Base-by-base conservation (phyloP, 208 protist species). In the Trypanosoma boissoni region DNA sequence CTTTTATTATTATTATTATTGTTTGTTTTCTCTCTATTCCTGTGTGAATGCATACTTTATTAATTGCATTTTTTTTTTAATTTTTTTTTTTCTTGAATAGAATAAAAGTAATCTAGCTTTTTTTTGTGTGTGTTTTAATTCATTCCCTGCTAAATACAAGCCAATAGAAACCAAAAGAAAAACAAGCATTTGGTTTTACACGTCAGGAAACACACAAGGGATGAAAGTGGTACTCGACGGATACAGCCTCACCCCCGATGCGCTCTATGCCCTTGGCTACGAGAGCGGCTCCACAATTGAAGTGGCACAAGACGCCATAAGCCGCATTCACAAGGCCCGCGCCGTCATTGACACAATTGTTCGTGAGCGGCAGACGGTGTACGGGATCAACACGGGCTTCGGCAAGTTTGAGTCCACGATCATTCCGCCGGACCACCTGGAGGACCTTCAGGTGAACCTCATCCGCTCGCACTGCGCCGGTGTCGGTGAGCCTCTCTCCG, bases 351-450 rank as follows among this genome's bases (percentile, higher is more conserved):
- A 71, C 48, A 63, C 64, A 34, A 62, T 71, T 52, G 54, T 71
- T 6, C 23, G 49, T n/a, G 53, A 61, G 24, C 34, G 32, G 20
- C 54, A 62, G 37, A 64, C 50, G 0, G 77, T 71, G 1, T 94
- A 94, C 59, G 87, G 87, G 26, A 83, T 94, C 27, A 94, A 86
- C 48, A 94, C 87, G 21, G 87, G 87, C 29, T 94, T 94, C 65
- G 87, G 87, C 37, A 77, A 86, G 23, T 89, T 94, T 45, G 75
- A 76, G 26, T 75, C 71, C 29, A 80, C 86, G 14, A 62, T 72
- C 18, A 92, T 94, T 29, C 49, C 75, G 26, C 57, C 62, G 20
- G 65, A 91, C 27, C 57, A 93, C n/a, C 43, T 91, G 27, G 44
- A 61, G 48, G 12, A 64, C 8, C 64, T 93, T 39, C 86, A 93